Evolutionary conservation across 2,329 filamentous ascomycete species (phyloP).

Genomic region (Monilinia aucupariae): DNA sequence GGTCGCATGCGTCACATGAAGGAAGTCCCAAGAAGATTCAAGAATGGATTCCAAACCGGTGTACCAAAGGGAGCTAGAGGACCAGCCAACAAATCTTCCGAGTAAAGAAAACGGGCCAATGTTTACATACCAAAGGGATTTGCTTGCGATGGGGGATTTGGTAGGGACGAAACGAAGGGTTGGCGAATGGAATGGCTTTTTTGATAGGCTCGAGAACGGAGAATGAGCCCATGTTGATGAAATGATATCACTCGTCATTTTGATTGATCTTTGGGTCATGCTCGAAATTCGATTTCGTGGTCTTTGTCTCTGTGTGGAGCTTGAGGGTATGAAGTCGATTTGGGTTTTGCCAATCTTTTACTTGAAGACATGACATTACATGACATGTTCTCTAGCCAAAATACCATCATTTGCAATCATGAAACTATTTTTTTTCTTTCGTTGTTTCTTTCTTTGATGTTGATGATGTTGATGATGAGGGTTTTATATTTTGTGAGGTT

Average conservation of each 20-base stretch:
- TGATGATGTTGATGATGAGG: background rate
- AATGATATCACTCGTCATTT: background rate
- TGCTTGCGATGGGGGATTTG: conserved; percentile 34
- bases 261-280: conserved; percentile 13
- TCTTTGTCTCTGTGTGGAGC: background rate
- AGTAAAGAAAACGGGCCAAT: conserved; percentile 37
- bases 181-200: conserved; percentile 18
- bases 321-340: conserved; percentile 7
- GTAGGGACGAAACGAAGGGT: conserved; percentile 29
- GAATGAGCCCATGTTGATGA: conserved; percentile 8
- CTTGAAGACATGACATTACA: conserved; percentile 9
- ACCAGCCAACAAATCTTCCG: conserved; percentile 38
- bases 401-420: conserved; percentile 33
- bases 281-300: conserved; percentile 5
- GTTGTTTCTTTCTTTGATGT: too few relatives aligned
- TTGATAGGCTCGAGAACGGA: conserved; percentile 12
- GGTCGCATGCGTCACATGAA: conserved; percentile 96
- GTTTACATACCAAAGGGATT: conserved; percentile 29
- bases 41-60: conserved; percentile 95
- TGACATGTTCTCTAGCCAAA: conserved; percentile 32
- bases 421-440: background rate
- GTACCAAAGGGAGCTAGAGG: conserved; percentile 78
- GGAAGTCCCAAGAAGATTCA: conserved; percentile 86
- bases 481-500: background rate
- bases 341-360: conserved; percentile 4